Conservation (phyloP, 2,329 filamentous ascomycete genomes). For the Fusarium udum region DNA sequence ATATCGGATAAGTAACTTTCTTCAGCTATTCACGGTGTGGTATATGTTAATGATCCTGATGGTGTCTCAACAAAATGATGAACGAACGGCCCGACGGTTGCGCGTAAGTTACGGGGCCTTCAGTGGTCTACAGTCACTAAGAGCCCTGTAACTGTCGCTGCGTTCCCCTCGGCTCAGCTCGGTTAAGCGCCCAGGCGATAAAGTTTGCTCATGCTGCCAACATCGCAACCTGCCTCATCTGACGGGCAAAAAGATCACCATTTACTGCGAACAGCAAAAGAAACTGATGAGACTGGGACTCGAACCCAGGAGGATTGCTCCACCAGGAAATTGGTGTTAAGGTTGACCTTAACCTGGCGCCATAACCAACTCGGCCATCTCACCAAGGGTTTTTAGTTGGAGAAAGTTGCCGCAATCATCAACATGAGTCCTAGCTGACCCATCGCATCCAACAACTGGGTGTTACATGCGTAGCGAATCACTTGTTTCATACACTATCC, state of each 20-base stretch:
- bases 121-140: not conserved
- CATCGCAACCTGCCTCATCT: not conserved
- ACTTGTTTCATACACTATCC: too few species aligned
- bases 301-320: conserved; percentile 34
- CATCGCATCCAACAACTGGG: accelerated
- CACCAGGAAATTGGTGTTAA: conserved; percentile 33
- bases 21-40: not conserved
- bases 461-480: not conserved
- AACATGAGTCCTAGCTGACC: accelerated
- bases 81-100: accelerated
- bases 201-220: not conserved
- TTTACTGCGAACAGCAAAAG: not conserved
- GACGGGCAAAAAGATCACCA: not conserved
- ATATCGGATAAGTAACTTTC: not conserved
- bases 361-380: conserved; percentile 35
- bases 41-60: not conserved
- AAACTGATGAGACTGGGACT: conserved; percentile 31
- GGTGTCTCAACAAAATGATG: accelerated
- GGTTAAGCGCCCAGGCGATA: not conserved
- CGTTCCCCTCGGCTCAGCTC: not conserved
- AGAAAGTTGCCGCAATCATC: accelerated
- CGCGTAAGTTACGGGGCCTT: not conserved
- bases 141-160: not conserved
- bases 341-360: conserved; percentile 33
- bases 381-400: conserved; percentile 12